Evolutionary conservation across 371 early-diverging fungal genomes (phyloP), one percentile per base, ranked within the genome.

Genomic region (Apophysomyces sp.): DNA sequence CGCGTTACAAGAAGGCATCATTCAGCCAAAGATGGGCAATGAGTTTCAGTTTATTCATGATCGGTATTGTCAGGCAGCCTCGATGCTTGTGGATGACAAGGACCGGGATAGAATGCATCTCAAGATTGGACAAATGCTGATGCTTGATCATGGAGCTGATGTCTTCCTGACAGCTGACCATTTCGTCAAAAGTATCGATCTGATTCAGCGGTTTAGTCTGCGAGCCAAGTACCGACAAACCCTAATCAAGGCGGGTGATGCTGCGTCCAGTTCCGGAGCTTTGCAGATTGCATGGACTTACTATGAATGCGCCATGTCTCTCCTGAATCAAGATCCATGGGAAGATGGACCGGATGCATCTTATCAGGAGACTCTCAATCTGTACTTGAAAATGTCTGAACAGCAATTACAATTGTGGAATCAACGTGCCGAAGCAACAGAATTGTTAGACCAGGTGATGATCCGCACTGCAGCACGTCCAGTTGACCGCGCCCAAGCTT

Each of bases 41-140:
- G 72, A 76, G 4, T 78, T 76, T 36, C 58, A 68, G n/a, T 78
- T 76, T 56, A 62, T 63, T 16, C 79, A 78, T 31, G 79, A 78
- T 49, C 71, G 79, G 15, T 78, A 74, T 36, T 72, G 62, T 40
- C 79, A 76, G 61, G 79, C 79, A 0, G 73, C 79, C 2, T 62
- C 73, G 21, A 67, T 74, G 63, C 53, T 78, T 16, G 71, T 76
- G 9, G 49, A 66, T 6, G 58, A 65, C 8, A 52, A 66, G 5
- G 67, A 69, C 9, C 55, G 65, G 0, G 74, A 76, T 29, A 55
- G 44, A 2, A 78, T 78, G 67, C 79, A 78, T 61, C 63, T 72
- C 11, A 71, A 67, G 13, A 76, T 78, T 40, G 74, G 74, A 6
- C 66, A 73, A 56, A 73, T 73, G 69, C 52, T 76, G 12, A 71